These are phyloP conservation scores for Cladophialophora yegresii DNA, from an alignment of 2,329 filamentous ascomycete species.

Conservation along the genomic window DNA sequence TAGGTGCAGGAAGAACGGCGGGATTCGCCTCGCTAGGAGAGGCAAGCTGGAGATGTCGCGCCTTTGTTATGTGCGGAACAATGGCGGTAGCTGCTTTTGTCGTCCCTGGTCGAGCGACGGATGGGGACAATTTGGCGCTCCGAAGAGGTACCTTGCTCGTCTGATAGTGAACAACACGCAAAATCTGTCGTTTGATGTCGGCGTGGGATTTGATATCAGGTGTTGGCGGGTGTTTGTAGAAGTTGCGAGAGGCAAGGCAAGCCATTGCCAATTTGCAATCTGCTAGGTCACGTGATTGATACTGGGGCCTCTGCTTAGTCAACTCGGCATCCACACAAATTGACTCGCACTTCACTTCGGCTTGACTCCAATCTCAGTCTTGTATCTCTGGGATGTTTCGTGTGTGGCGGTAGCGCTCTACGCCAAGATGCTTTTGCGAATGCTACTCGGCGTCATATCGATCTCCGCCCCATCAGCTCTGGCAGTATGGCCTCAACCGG, in stretches of 20 bases:
- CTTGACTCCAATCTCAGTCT: not conserved
- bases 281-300: conserved; percentile 1
- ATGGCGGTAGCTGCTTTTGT: conserved; percentile 13
- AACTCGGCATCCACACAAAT: not conserved
- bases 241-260: conserved; percentile 15
- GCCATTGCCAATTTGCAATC: conserved; percentile 4
- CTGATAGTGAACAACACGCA: not conserved
- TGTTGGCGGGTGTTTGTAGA: conserved; percentile 6
- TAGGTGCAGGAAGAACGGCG: not conserved
- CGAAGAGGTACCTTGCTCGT: not conserved
- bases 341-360: not conserved
- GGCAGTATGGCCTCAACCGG: conserved; percentile 30
- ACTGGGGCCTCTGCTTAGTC: not conserved
- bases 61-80: conserved; percentile 20
- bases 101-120: not conserved
- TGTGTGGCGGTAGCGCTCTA: not conserved
- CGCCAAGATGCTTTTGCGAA: not conserved
- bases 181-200: not conserved
- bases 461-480: not conserved
- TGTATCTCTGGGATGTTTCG: not conserved
- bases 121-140: not conserved
- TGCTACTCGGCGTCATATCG: not conserved
- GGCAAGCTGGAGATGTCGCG: conserved; percentile 19
- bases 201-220: not conserved
- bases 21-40: conserved; percentile 14